Base-by-base conservation (phyloP, 2,329 filamentous ascomycete species). In the Neonectria sp. region DNA sequence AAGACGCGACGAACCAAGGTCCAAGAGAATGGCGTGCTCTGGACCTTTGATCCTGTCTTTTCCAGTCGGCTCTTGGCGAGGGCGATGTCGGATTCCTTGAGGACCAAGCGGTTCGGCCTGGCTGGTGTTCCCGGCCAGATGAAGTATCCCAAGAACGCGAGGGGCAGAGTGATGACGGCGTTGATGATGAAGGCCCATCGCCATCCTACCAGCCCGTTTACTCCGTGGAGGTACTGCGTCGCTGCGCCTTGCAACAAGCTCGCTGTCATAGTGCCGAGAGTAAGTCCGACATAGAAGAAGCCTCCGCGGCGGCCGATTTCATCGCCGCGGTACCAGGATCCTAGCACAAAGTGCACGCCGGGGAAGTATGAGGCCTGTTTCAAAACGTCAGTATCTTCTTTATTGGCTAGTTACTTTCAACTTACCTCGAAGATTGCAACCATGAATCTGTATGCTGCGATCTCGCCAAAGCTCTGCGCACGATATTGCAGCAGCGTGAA, bases 151-250 rank as follows among this genome's bases (percentile, higher is more conserved):
- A 71, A 5, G 11, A 71, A 65, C 8, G 69, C 69, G n/a, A 71
- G 60, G 3, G 69, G 69, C 3, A 71, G 60, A 1, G 69, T 71
- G 12, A 71, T 70, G 43, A 71, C 27, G 3, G 69, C 68, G 27
- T 71, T 71, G 56, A 70, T 71, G 60, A 71, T 71, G 17, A 71
- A 71, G 0, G 62, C 58, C 69, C 69, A 71, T n/a, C 69, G 51
- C 68, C 69, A 71, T 0, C 69, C 69, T 2, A 60, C 55, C 4
- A 71, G 56, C 3, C 65, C 65, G 9, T 64, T 60, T 1, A 68
- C 53, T 0, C 69, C 69, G 6, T 71, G 60, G 0, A 71, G 68
- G 25, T 71, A 71, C 7, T 70, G 29, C 5, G 65, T 66, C 1
- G 69, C 69, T 9, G 69, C 69, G 12, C 67, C 61, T 52, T 71